Evolutionary conservation across 1,139 yeast species (phyloP), one percentile per base, ranked within the genome.

Genomic region (Blastobotrys ciferrii): DNA sequence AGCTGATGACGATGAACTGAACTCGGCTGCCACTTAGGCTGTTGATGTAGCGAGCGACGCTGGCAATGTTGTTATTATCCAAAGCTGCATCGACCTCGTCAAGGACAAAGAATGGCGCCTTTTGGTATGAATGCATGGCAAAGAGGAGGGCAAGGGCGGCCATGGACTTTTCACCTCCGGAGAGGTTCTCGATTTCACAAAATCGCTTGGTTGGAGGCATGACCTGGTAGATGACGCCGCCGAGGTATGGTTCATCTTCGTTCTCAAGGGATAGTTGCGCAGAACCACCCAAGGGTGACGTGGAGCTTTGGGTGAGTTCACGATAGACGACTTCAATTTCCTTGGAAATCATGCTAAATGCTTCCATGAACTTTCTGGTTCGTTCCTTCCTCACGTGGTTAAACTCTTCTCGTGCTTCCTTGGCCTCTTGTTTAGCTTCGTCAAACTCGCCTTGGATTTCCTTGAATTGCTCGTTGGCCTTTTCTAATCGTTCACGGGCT

Each of bases 1-100:
- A 77, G 43, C 96, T 87, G 53, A 94, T 94, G 39, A 94, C 97
- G 65, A 94, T 89, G 60, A 92, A 89, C 63, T 92, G 99, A 62
- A 89, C 82, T 41, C 80, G 77, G 1, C 88, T 84, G 19, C 88
- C 84, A 1, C 95, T 84, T 60, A 87, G 84, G 55, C 77, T 78
- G 50, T 78, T 77, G 54, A 92, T 88, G 63, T 91, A 94, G 51
- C 81, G 82, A 12, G 96, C 96, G 52, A 92, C 84, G 59, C 81
- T 80, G 46, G 80, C 80, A 19, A 94, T 97, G 63, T 92, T 92
- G 14, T 89, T 81, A 54, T 87, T 84, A 67, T 92, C 99, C 54
- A 92, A 76, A 0, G 98, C 98, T 1, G 98, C 98, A 70, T 92
- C 99, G 14, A 92, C 91, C 69, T 92, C 99, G 66, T 92, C 99